These are phyloP conservation scores for Limonium bicolor DNA, from an alignment of 148 eudicot species.

Conservation along the genomic window DNA sequence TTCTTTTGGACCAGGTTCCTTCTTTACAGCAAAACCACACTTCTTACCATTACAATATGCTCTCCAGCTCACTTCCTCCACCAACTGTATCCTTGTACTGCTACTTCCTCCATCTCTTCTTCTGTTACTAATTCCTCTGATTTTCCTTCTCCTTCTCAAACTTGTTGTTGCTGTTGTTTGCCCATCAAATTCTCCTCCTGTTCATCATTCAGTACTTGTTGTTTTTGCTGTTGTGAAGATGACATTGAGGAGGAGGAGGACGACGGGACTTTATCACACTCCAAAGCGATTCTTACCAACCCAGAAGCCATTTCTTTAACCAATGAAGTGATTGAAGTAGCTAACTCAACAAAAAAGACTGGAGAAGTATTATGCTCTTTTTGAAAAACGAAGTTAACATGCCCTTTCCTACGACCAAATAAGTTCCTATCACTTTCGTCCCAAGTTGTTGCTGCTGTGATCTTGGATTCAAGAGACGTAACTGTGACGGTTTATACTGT, in stretches of 20 bases:
- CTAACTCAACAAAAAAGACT: slow-evolving; percentile 45
- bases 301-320: slow-evolving; percentile 67
- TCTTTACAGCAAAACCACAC: slow-evolving; percentile 41
- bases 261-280: no score
- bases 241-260: no score
- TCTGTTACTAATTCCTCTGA: no score
- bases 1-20: slow-evolving; percentile 42
- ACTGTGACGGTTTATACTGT: no score
- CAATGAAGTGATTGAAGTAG: slow-evolving; percentile 37
- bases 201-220: neutral
- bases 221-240: slow-evolving; percentile 16
- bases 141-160: neutral
- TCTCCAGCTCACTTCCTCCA: slow-evolving; percentile 57
- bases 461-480: neutral
- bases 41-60: slow-evolving; percentile 62
- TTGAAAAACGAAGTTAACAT: slow-evolving; percentile 58
- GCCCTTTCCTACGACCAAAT: slow-evolving; percentile 17
- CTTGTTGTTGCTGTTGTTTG: neutral
- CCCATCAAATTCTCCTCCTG: no score
- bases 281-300: slow-evolving; percentile 47
- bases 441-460: slow-evolving; percentile 1
- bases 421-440: slow-evolving; percentile 1
- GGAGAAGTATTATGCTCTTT: slow-evolving; percentile 31
- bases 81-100: slow-evolving; percentile 10
- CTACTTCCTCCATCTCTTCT: slow-evolving; percentile 6